These are phyloP conservation scores for Arthrinium phaeospermum DNA, from an alignment of 2,329 filamentous ascomycete genomes.

Conservation along the genomic window DNA sequence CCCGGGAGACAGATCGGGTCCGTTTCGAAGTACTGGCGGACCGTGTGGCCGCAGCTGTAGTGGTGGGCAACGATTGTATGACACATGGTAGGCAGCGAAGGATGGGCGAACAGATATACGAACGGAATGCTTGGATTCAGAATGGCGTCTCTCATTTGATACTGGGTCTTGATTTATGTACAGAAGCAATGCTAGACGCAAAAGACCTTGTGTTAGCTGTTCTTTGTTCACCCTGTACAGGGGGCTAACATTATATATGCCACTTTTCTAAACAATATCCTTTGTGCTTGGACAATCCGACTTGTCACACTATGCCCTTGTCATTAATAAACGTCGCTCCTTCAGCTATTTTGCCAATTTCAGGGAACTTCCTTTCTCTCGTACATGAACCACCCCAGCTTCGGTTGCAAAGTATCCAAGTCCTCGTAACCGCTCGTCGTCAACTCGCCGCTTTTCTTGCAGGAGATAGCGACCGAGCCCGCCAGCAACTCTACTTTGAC, in stretches of 20 bases:
- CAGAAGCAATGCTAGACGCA: background rate
- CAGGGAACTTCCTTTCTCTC: background rate
- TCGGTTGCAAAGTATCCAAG: background rate
- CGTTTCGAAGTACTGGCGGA: background rate
- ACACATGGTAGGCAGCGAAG: background rate
- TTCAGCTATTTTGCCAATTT: background rate
- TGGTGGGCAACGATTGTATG: conserved; percentile 1
- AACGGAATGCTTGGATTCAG: background rate
- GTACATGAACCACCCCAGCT: background rate
- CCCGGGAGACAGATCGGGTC: conserved; percentile 2
- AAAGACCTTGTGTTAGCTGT: background rate
- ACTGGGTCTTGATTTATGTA: background rate
- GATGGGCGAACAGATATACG: background rate
- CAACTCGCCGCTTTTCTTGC: background rate
- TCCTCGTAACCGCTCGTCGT: background rate
- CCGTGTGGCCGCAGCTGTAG: background rate
- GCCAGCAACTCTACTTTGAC: background rate
- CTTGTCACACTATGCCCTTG: background rate
- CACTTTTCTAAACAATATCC: background rate
- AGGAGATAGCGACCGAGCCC: background rate
- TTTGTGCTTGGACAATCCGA: background rate
- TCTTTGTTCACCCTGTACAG: background rate
- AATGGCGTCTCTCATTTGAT: background rate
- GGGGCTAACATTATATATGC: background rate
- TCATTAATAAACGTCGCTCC: no score